phyloP scores from a whole-genome alignment of 2,329 filamentous ascomycete species.

The Rhexocercosporidium sp. region DNA sequence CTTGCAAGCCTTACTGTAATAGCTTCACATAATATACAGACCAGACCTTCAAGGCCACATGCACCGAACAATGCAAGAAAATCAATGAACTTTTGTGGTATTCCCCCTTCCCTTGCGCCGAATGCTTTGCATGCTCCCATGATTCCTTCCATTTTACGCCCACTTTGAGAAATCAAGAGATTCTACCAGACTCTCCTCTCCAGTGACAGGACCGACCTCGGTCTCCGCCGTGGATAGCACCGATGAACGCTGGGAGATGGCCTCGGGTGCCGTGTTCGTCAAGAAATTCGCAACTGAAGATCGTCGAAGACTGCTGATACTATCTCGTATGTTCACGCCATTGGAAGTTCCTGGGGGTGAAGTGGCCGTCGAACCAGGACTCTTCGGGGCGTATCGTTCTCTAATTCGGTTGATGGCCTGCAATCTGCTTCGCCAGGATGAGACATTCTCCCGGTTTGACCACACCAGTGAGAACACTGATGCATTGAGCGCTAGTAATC shows the following conservation, averaged over 20 bases:
- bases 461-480: constrained; percentile 95
- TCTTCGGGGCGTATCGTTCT: constrained; percentile 64
- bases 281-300: constrained; percentile 72
- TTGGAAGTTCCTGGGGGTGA: constrained; percentile 43
- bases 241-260: constrained; percentile 63
- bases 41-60: constrained; percentile 6
- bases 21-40: constrained; percentile 19
- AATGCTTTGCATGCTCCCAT: constrained; percentile 7
- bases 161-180: constrained; percentile 44
- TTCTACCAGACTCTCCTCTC: constrained; percentile 40
- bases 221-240: constrained; percentile 61
- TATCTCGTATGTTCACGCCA: constrained; percentile 58
- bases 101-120: constrained; percentile 25
- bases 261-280: constrained; percentile 57
- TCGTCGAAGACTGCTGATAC: constrained; percentile 63
- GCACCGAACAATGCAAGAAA: constrained; percentile 20
- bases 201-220: constrained; percentile 46
- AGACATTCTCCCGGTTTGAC: constrained; percentile 80
- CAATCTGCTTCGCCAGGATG: constrained; percentile 87
- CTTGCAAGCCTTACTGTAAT: not conserved
- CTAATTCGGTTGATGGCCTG: constrained; percentile 83
- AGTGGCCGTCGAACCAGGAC: constrained; percentile 37
- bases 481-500: constrained; percentile 88
- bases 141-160: constrained; percentile 34
- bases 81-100: constrained; percentile 36